A percentile compares a stretch with the other conserved stretches of the same genome.
These are phyloP conservation scores for Polytrichum formosum DNA, from an alignment of 225 moss, liverwort and hornwort species.

Conservation along the genomic window DNA sequence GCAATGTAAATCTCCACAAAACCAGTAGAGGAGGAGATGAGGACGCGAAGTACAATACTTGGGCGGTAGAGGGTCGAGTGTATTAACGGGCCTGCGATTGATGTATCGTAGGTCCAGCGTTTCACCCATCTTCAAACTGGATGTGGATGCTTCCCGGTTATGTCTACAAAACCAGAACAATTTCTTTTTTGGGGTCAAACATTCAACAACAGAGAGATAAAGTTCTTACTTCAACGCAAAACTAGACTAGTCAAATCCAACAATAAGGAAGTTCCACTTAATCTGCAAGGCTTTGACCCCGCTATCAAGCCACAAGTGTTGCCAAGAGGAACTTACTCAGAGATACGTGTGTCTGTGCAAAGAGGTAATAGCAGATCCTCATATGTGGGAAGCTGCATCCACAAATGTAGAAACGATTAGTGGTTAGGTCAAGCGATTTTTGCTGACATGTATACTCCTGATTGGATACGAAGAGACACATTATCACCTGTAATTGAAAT, in stretches of 20 bases:
- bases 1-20: not conserved
- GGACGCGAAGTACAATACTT: not conserved
- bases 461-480: too few relatives aligned
- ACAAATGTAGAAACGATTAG: not conserved
- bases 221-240: not conserved
- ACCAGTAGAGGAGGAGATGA: not conserved
- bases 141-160: slow-evolving; percentile 40
- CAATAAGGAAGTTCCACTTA: not conserved
- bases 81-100: slow-evolving; percentile 29
- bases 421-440: too few relatives aligned
- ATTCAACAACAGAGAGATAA: not conserved
- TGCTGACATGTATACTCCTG: too few relatives aligned
- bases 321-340: slow-evolving; percentile 22
- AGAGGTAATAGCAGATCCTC: slow-evolving; percentile 46
- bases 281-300: too few relatives aligned
- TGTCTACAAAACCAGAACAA: slow-evolving; percentile 24
- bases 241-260: not conserved
- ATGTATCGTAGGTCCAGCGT: slow-evolving; percentile 44
- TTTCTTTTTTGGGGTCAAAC: not conserved
- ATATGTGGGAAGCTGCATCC: slow-evolving; percentile 53
- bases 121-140: slow-evolving; percentile 49
- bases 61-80: slow-evolving; percentile 38
- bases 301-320: not conserved
- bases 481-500: too few relatives aligned
- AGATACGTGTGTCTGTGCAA: slow-evolving; percentile 44